Conservation (phyloP, 2,329 filamentous ascomycete genomes). For the Penicillium sp. region DNA sequence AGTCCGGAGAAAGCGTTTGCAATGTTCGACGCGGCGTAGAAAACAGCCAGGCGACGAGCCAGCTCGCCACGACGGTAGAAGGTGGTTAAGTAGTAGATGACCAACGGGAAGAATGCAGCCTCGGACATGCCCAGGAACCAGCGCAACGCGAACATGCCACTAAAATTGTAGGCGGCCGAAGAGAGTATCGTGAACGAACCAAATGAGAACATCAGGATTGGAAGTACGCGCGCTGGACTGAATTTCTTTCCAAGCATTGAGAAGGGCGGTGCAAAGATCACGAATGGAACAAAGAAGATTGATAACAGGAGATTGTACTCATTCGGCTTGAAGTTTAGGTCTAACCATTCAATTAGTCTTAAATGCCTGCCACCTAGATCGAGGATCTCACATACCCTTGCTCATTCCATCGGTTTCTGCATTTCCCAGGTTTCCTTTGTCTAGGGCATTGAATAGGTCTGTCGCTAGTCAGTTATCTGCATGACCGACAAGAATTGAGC, state of each 20-base stretch:
- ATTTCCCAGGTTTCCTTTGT: constrained; percentile 55
- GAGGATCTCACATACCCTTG: constrained; percentile 26
- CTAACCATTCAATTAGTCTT: constrained; percentile 20
- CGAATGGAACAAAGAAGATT: constrained; percentile 74
- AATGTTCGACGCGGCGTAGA: constrained; percentile 74
- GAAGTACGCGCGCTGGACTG: constrained; percentile 62
- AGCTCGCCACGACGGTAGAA: constrained; percentile 73
- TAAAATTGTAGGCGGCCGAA: constrained; percentile 58
- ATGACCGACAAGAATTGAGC: background rate
- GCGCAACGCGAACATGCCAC: constrained; percentile 63
- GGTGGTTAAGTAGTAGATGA: constrained; percentile 62
- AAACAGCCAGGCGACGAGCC: constrained; percentile 66
- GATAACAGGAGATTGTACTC: constrained; percentile 69
- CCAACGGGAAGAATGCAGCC: constrained; percentile 66
- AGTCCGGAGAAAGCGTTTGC: constrained; percentile 65
- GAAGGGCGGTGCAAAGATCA: constrained; percentile 65
- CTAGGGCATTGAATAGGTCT: constrained; percentile 56
- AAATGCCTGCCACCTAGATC: background rate
- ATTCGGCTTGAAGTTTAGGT: constrained; percentile 57
- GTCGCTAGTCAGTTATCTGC: constrained; percentile 1
- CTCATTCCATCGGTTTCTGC: constrained; percentile 55
- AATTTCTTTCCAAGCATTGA: constrained; percentile 67
- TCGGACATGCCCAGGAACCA: constrained; percentile 71
- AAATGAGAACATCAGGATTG: constrained; percentile 67
- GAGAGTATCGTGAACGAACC: constrained; percentile 63